phyloP scores from a whole-genome alignment of 2,329 filamentous ascomycete species.

The Cercospora sp. region DNA sequence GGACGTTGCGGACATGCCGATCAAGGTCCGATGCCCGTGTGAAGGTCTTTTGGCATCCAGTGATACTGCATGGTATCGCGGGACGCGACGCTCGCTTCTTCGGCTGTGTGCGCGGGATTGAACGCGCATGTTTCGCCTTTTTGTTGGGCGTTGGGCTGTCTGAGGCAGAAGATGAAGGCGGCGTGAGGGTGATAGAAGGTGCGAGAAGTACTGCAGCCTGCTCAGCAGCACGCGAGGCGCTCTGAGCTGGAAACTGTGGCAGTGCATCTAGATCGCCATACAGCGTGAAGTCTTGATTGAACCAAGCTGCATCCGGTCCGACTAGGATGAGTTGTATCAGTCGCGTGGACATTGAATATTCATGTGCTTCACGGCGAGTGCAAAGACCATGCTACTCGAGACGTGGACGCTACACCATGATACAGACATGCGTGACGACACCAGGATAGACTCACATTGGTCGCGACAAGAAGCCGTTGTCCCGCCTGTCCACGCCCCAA shows the following conservation, averaged over 20 bases:
- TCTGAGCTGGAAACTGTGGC: neutral
- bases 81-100: neutral
- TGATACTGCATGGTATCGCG: neutral
- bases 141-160: neutral
- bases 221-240: neutral
- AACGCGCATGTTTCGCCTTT: neutral
- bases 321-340: neutral
- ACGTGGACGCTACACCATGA: neutral
- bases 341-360: too few species aligned
- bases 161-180: neutral
- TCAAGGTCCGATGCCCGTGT: constrained; percentile 1
- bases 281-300: neutral
- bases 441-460: neutral
- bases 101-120: neutral
- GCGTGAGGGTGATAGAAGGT: neutral
- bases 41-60: constrained; percentile 8
- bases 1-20: constrained; percentile 2
- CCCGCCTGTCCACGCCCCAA: neutral
- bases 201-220: neutral
- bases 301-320: neutral
- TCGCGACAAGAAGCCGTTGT: neutral
- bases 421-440: neutral
- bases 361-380: neutral
- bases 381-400: neutral
- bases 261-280: neutral